Percentiles rank a stretch among this genome's conserved stretches.
phyloP scores from a whole-genome alignment of 768 basidiomycete genomes.

The Cystobasidiopsis lactophilus region DNA sequence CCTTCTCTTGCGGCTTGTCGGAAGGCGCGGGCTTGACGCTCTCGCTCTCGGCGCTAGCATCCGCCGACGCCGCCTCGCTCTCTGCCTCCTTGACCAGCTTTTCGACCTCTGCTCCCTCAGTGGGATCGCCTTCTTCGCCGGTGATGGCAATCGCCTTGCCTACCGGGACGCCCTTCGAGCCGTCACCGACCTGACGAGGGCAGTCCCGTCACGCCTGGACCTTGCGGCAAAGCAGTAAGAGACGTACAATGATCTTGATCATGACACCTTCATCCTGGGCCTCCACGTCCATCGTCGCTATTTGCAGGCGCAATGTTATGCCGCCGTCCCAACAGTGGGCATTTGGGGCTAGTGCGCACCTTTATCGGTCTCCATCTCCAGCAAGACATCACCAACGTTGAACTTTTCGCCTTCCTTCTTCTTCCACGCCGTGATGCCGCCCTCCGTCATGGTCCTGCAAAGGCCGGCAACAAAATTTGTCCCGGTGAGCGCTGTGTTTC shows the following conservation, averaged over 20 bases:
- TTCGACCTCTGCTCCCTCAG: conserved; percentile 47
- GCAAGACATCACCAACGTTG: conserved; percentile 69
- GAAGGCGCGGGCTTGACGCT: conserved; percentile 23
- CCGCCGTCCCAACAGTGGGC: not conserved
- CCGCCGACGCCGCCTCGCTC: conserved; percentile 3
- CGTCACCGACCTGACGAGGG: conserved; percentile 43
- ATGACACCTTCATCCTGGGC: conserved; percentile 93
- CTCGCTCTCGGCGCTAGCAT: conserved; percentile 10
- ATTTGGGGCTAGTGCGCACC: conserved; percentile 25
- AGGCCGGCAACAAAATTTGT: too few relatives aligned
- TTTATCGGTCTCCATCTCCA: conserved; percentile 99
- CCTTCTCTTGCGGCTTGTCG: conserved; percentile 28
- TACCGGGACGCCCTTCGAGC: conserved; percentile 65
- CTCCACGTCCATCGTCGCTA: conserved; percentile 91
- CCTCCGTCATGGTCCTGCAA: too few relatives aligned
- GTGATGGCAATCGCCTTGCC: conserved; percentile 76
- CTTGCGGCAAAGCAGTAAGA: not conserved
- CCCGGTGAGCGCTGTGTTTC: too few relatives aligned
- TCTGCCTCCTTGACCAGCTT: conserved; percentile 24
- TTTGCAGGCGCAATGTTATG: not conserved
- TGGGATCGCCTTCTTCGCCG: conserved; percentile 85
- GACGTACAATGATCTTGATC: conserved; percentile 80
- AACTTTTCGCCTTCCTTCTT: conserved; percentile 86
- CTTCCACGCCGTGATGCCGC: conserved; percentile 41
- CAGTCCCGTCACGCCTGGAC: not conserved